These are phyloP conservation scores for Hyaloscypha finlandica DNA, from an alignment of 495 filamentous ascomycete species.

Conservation along the genomic window DNA sequence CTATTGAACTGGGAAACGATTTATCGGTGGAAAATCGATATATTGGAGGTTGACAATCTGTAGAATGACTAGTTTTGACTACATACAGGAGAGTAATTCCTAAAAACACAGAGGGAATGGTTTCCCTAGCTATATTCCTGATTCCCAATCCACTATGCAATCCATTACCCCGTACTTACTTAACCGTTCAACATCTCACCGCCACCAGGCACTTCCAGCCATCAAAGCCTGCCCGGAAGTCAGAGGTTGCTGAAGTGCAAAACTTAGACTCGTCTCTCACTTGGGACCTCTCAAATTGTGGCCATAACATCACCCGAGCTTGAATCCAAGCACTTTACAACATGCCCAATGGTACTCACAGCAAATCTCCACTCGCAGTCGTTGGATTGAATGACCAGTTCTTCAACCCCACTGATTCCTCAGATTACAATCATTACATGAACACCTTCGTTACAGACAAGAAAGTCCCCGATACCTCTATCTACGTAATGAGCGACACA, in stretches of 20 bases:
- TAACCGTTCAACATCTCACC: conserved; percentile 16
- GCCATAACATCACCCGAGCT: conserved; percentile 7
- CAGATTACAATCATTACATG: neutral
- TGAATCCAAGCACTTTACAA: conserved; percentile 21
- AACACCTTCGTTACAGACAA: neutral
- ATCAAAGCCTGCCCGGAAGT: neutral
- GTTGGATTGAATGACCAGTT: conserved; percentile 4
- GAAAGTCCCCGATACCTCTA: neutral
- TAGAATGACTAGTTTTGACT: too few species aligned
- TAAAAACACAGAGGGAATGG: too few species aligned
- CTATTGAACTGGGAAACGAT: too few species aligned
- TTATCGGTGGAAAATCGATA: too few species aligned
- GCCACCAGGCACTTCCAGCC: neutral
- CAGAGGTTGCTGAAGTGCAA: neutral
- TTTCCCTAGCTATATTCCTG: too few species aligned
- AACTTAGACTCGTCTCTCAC: conserved; percentile 12
- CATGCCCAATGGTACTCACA: conserved; percentile 13
- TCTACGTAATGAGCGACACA: neutral
- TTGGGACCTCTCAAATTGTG: conserved; percentile 28
- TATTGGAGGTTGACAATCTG: too few species aligned
- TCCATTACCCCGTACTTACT: too few species aligned
- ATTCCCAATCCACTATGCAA: too few species aligned
- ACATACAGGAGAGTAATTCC: too few species aligned
- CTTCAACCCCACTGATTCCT: neutral
- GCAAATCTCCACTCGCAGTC: conserved; percentile 6